These are phyloP conservation scores for Dissophora globulifera DNA, from an alignment of 192 early-diverging fungal genomes.

Conservation along the genomic window DNA sequence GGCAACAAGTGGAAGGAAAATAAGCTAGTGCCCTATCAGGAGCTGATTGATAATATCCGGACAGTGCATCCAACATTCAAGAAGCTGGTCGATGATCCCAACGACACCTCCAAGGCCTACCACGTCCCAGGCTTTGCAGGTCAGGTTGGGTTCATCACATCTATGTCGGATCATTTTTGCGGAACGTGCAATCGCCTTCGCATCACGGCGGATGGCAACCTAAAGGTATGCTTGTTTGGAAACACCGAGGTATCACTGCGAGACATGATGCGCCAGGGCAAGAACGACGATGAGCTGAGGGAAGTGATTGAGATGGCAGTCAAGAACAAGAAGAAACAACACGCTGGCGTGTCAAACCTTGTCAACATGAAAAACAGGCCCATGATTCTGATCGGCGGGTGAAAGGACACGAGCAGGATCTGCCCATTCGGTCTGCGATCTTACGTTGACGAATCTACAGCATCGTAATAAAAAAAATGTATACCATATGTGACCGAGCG, in stretches of 20 bases:
- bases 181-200: constrained; percentile 93
- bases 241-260: constrained; percentile 88
- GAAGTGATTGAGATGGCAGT: constrained; percentile 82
- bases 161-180: constrained; percentile 99
- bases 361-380: constrained; percentile 88
- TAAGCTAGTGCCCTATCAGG: constrained; percentile 87
- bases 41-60: constrained; percentile 72
- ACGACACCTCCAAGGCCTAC: constrained; percentile 91
- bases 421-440: no score
- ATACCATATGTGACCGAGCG: no score
- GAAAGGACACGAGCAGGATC: no score
- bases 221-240: constrained; percentile 96
- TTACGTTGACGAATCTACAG: no score
- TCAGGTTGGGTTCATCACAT: constrained; percentile 97
- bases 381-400: constrained; percentile 97
- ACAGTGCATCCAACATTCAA: constrained; percentile 67
- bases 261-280: constrained; percentile 77
- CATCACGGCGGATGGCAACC: constrained; percentile 92
- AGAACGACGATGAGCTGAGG: constrained; percentile 73
- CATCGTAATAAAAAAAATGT: no score
- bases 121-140: constrained; percentile 81
- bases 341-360: constrained; percentile 92
- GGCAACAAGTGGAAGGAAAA: constrained; percentile 88
- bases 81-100: constrained; percentile 74
- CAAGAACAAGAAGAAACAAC: constrained; percentile 89